Evolutionary conservation across 345 rosid genomes (phyloP).

Genomic region (Salix arbutifolia): DNA sequence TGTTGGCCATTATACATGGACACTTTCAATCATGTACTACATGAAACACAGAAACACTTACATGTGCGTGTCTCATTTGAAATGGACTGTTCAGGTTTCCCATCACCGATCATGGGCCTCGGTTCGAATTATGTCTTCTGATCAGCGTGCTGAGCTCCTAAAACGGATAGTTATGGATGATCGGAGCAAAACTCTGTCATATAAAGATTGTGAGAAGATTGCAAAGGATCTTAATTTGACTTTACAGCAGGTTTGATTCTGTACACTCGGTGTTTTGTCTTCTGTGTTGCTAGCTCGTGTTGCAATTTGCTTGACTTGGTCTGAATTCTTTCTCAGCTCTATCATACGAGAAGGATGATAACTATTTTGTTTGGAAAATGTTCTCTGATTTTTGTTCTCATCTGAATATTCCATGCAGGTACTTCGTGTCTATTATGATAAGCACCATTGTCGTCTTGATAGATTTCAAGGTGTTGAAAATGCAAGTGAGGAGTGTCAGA

Average conservation of each 20-base stretch:
- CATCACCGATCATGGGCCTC: slow-evolving; percentile 74
- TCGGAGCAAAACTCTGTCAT: slow-evolving; percentile 53
- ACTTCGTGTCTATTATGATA: slow-evolving; percentile 67
- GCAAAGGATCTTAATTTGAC: slow-evolving; percentile 80
- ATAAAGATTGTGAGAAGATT: slow-evolving; percentile 70
- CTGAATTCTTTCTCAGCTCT: background rate
- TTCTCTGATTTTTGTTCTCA: background rate
- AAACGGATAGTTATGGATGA: slow-evolving; percentile 40
- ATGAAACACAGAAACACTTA: background rate
- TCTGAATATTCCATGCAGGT: slow-evolving; percentile 49
- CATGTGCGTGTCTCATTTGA: background rate
- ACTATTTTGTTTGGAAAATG: background rate
- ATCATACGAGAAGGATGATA: background rate
- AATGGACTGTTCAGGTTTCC: slow-evolving; percentile 53
- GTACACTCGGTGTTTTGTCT: background rate
- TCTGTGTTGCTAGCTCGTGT: background rate
- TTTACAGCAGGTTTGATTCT: slow-evolving; percentile 68
- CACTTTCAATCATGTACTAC: background rate
- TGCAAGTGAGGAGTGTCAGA: slow-evolving; percentile 19
- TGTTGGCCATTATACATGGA: background rate
- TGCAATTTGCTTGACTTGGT: background rate
- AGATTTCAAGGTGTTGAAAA: slow-evolving; percentile 32
- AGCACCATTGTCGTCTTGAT: slow-evolving; percentile 46
- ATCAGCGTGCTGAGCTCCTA: slow-evolving; percentile 70
- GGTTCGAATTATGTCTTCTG: slow-evolving; percentile 66